Base-by-base conservation (phyloP, 2,329 filamentous ascomycete species). In the Neofusicoccum sp. region DNA sequence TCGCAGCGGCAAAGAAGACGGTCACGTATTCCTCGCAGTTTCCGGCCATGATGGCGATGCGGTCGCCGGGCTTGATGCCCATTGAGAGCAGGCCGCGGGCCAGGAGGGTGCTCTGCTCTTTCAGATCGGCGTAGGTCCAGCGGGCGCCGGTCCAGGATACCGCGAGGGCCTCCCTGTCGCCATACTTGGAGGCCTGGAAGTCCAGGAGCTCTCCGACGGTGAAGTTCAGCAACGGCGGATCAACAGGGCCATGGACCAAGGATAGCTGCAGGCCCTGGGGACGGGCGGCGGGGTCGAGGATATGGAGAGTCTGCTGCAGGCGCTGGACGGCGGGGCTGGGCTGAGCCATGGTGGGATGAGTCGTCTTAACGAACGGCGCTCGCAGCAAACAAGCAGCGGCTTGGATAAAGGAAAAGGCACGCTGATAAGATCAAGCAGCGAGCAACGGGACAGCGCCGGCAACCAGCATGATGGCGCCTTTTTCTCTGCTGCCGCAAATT, bases 101-200 rank as follows among this genome's bases (percentile, higher is more conserved):
- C 6, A 79, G 66, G 11, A 70, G 60, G 59, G 69, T 73, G 16
- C 75, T 77, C 59, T 77, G 73, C 8, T 74, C 68, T 67, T 69
- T 72, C 57, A 79, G 64, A 31, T 71, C 68, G 53, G 73, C 67
- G 9, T 89, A 88, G 54, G 84, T 85, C 89, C 89, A 92, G 67
- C 89, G 80, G 3, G 87, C 84, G 1, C 86, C 86, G 0, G 89
- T 91, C 89, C 89, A 92, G 0, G 89, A 87, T 54, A 89, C 88
- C 26, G 92, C 82, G 43, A 93, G 74, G 63, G 58, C 84, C 80
- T 54, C 83, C 79, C 26, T 16, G 47, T 51, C 30, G 48, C 85
- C 84, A 71, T 89, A 86, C 49, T 85, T 81, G 53, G 85, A 80
- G 45, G 84, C 86, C 74, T 93, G 89, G 12, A 90, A 80, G 62